phyloP scores from a whole-genome alignment of 2,329 filamentous ascomycete species.

The Ambrosiella xylebori region DNA sequence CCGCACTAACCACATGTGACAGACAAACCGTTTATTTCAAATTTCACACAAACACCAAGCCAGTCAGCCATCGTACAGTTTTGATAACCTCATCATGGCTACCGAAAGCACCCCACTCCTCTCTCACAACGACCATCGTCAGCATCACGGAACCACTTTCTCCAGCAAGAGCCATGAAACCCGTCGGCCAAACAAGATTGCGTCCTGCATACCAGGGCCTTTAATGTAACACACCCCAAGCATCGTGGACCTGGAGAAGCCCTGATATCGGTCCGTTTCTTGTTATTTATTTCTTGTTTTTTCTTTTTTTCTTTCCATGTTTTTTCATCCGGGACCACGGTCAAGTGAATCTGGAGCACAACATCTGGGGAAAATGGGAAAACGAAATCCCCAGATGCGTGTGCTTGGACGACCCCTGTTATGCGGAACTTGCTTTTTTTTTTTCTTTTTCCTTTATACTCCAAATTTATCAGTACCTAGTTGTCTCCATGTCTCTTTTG shows the following conservation, averaged over 20 bases:
- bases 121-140: background rate
- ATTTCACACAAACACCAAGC: too few relatives aligned
- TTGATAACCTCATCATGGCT: background rate
- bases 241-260: background rate
- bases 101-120: background rate
- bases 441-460: background rate
- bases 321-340: background rate
- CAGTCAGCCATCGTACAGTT: too few relatives aligned
- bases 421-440: background rate
- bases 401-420: background rate
- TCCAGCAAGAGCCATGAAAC: background rate
- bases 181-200: slow-evolving; percentile 3
- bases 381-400: background rate
- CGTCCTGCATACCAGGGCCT: slow-evolving; percentile 3
- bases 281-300: background rate
- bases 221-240: slow-evolving; percentile 7
- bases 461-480: background rate
- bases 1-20: too few relatives aligned
- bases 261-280: background rate
- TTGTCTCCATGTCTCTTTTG: background rate
- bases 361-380: slow-evolving; percentile 1
- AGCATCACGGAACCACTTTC: background rate
- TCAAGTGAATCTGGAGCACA: slow-evolving; percentile 1
- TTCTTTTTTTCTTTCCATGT: background rate
- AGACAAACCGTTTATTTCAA: too few relatives aligned